Percentiles rank a stretch among this genome's conserved stretches.
Evolutionary conservation across 257 asterid species (phyloP).

Genomic region (Ehretia macrophylla): DNA sequence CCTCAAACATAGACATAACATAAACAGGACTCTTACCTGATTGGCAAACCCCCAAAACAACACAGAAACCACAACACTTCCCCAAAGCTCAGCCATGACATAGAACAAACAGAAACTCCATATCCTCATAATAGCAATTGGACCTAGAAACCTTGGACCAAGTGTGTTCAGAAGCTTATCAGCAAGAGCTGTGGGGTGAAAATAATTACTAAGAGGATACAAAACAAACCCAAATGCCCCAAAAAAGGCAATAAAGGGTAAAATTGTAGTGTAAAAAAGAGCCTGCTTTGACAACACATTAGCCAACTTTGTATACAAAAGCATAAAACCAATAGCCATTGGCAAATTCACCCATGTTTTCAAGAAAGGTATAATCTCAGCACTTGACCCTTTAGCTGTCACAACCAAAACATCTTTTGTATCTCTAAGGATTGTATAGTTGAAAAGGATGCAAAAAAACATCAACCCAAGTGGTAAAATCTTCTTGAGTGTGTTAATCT

Average conservation of each 20-base stretch:
- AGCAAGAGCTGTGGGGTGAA: slow-evolving; percentile 95
- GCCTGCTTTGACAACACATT: slow-evolving; percentile 89
- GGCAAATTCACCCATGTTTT: slow-evolving; percentile 99
- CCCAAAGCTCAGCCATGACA: slow-evolving; percentile 99
- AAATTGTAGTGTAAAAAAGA: slow-evolving; percentile 75
- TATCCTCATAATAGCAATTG: slow-evolving; percentile 93
- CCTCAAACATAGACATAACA: no score
- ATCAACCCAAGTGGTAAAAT: slow-evolving; percentile 86
- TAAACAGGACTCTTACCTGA: slow-evolving; percentile 54
- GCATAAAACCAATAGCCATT: slow-evolving; percentile 94
- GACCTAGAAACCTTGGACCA: slow-evolving; percentile 99
- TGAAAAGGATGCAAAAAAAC: slow-evolving; percentile 92
- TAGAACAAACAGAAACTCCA: slow-evolving; percentile 98
- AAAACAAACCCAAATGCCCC: slow-evolving; percentile 96
- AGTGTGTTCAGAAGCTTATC: slow-evolving; percentile 62
- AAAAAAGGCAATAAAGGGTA: slow-evolving; percentile 89
- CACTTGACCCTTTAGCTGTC: slow-evolving; percentile 98
- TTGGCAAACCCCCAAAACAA: slow-evolving; percentile 99
- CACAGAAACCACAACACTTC: slow-evolving; percentile 93
- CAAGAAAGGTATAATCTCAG: slow-evolving; percentile 96
- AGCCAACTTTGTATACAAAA: slow-evolving; percentile 78
- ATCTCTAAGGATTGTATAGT: slow-evolving; percentile 88
- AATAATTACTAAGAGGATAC: slow-evolving; percentile 77
- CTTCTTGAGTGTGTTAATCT: slow-evolving; percentile 70
- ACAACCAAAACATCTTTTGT: slow-evolving; percentile 98